Evolutionary conservation across 805 yeast genomes (phyloP).

Genomic region (Wickerhamiella bombiphila): DNA sequence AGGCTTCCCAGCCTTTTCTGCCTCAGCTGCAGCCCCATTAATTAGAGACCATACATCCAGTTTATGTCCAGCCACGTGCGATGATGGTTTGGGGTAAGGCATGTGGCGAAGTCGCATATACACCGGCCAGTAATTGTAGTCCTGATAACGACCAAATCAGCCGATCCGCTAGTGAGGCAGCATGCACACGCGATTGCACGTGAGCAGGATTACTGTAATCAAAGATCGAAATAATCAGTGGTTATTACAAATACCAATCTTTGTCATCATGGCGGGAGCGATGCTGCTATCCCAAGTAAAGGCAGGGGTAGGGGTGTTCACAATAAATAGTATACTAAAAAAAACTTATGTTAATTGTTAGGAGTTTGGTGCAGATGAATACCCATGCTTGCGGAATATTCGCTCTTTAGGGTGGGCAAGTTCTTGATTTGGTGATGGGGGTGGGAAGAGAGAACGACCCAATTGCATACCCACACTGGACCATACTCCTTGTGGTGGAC

Average conservation of each 20-base stretch:
- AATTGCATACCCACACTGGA: slow-evolving; percentile 18
- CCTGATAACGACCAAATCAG: too few relatives aligned
- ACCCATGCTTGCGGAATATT: neutral
- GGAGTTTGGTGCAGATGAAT: neutral
- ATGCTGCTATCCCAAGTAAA: too few relatives aligned
- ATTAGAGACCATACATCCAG: slow-evolving; percentile 90
- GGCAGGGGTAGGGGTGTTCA: too few relatives aligned
- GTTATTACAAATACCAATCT: too few relatives aligned
- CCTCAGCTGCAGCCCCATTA: slow-evolving; percentile 86
- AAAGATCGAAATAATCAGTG: too few relatives aligned
- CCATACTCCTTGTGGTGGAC: slow-evolving; percentile 21
- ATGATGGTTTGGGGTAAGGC: slow-evolving; percentile 14
- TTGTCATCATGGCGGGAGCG: too few relatives aligned
- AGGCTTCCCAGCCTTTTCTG: slow-evolving; percentile 57
- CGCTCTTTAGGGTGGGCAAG: neutral
- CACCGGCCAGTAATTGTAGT: too few relatives aligned
- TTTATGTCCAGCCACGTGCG: slow-evolving; percentile 9
- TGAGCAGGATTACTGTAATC: too few relatives aligned
- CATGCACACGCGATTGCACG: too few relatives aligned
- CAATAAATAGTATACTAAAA: too few relatives aligned
- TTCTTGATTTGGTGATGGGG: neutral
- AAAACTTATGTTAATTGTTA: neutral
- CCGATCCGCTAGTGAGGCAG: too few relatives aligned
- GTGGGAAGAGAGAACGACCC: slow-evolving; percentile 21
- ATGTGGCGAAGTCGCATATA: too few relatives aligned